Evolutionary conservation across 225 moss, liverwort and hornwort species (phyloP).

Genomic region (Takakia lepidozioides): DNA sequence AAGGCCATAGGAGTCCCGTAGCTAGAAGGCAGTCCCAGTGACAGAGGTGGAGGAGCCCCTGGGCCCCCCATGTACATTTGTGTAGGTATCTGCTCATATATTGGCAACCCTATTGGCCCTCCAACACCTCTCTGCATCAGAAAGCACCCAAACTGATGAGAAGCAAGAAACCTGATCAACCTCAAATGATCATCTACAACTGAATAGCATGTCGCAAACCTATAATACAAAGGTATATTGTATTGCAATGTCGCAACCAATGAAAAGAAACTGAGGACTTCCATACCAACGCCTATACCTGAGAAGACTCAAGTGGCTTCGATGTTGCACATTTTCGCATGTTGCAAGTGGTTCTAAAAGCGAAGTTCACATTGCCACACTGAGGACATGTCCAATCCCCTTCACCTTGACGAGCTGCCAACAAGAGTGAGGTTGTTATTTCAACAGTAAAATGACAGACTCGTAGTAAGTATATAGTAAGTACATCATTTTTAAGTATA

Average conservation of each 20-base stretch:
- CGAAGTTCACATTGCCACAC: slow-evolving; percentile 99
- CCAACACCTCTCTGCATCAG: slow-evolving; percentile 62
- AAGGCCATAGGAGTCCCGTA: slow-evolving; percentile 95
- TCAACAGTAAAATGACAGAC: too few species aligned
- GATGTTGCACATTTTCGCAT: slow-evolving; percentile 98
- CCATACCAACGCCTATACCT: too few species aligned
- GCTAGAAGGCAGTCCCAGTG: slow-evolving; percentile 76
- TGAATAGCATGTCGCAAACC: too few species aligned
- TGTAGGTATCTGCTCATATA: slow-evolving; percentile 88
- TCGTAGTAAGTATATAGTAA: too few species aligned
- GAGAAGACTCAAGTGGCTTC: slow-evolving; percentile 42
- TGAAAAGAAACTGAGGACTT: too few species aligned
- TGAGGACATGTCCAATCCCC: slow-evolving; percentile 99
- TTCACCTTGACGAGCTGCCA: slow-evolving; percentile 68
- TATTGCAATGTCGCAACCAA: too few species aligned
- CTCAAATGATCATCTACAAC: too few species aligned
- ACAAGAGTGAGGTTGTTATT: neutral
- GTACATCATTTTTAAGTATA: too few species aligned
- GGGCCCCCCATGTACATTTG: slow-evolving; percentile 99
- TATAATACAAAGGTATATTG: too few species aligned
- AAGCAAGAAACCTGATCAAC: too few species aligned
- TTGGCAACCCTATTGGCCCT: slow-evolving; percentile 70
- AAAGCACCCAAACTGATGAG: too few species aligned
- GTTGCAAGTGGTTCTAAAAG: slow-evolving; percentile 97
- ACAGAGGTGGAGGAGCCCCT: slow-evolving; percentile 91